Percentiles rank a stretch among this genome's conserved stretches.
phyloP scores from a whole-genome alignment of 768 basidiomycete species.

The Ramaria sp. region DNA sequence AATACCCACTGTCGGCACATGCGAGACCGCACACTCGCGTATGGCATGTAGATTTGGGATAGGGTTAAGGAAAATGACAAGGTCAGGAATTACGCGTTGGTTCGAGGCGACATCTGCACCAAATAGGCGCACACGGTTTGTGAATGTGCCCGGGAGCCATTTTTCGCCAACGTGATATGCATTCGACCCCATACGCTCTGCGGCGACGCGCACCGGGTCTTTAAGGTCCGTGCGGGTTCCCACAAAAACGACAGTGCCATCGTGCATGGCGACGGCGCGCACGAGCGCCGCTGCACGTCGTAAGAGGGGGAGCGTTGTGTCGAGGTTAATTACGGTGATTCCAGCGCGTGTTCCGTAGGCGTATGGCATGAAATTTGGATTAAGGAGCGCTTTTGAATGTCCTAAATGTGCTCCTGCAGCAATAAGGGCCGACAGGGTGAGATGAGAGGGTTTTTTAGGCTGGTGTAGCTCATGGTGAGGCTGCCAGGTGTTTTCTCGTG shows the following conservation, averaged over 20 bases:
- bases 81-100: conserved; percentile 65
- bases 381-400: conserved; percentile 73
- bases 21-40: conserved; percentile 79
- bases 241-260: conserved; percentile 82
- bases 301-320: conserved; percentile 84
- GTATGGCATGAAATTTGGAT: conserved; percentile 84
- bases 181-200: conserved; percentile 65
- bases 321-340: conserved; percentile 88
- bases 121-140: conserved; percentile 72
- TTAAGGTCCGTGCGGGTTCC: conserved; percentile 78
- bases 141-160: conserved; percentile 94
- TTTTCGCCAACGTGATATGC: conserved; percentile 78
- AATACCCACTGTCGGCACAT: conserved; percentile 90
- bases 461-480: conserved; percentile 60
- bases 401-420: conserved; percentile 94
- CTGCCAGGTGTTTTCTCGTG: conserved; percentile 54
- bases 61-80: conserved; percentile 88
- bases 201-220: conserved; percentile 64
- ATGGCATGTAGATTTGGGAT: conserved; percentile 75
- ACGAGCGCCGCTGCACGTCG: conserved; percentile 85
- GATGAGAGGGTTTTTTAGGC: conserved; percentile 44
- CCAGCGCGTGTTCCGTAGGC: conserved; percentile 87
- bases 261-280: conserved; percentile 66
- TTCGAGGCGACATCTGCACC: conserved; percentile 41
- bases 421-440: conserved; percentile 81